phyloP scores from a whole-genome alignment of 805 yeast species.

The Ogataea kodamae region DNA sequence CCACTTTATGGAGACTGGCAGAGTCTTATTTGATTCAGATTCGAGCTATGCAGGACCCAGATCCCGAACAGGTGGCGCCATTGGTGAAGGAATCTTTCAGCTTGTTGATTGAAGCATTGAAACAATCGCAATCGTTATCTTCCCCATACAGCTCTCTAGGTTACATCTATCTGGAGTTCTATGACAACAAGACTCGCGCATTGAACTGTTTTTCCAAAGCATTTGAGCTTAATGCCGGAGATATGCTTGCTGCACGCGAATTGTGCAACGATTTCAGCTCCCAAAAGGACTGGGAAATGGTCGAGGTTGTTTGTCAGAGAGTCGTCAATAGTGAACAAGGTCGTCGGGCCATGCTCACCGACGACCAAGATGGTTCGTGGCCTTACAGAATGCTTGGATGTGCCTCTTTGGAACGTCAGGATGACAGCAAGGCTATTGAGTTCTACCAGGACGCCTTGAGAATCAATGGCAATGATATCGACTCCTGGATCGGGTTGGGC shows the following conservation, averaged over 20 bases:
- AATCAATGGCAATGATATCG: constrained; percentile 58
- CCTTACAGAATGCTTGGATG: constrained; percentile 87
- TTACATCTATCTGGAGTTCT: constrained; percentile 55
- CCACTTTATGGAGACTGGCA: constrained; percentile 70
- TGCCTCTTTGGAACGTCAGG: constrained; percentile 64
- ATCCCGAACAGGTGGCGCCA: constrained; percentile 23
- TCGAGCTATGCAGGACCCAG: constrained; percentile 13
- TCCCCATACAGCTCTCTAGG: constrained; percentile 85
- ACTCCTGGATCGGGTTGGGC: constrained; percentile 96
- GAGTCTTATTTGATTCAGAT: constrained; percentile 47
- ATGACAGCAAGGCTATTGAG: constrained; percentile 77
- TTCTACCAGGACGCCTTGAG: constrained; percentile 86
- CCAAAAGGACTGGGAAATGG: constrained; percentile 77
- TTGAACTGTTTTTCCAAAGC: constrained; percentile 86
- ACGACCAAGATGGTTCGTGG: constrained; percentile 55
- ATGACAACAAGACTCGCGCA: constrained; percentile 62
- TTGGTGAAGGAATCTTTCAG: constrained; percentile 50
- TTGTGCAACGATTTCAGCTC: constrained; percentile 68
- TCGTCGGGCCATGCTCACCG: constrained; percentile 41
- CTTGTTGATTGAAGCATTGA: constrained; percentile 57
- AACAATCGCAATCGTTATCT: constrained; percentile 61
- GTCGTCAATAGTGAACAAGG: constrained; percentile 63
- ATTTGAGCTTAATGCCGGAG: constrained; percentile 78
- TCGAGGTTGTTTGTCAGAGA: constrained; percentile 66
- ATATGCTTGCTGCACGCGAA: constrained; percentile 67